These are phyloP conservation scores for Serendipita sp. DNA, from an alignment of 768 basidiomycete species.

Conservation along the genomic window DNA sequence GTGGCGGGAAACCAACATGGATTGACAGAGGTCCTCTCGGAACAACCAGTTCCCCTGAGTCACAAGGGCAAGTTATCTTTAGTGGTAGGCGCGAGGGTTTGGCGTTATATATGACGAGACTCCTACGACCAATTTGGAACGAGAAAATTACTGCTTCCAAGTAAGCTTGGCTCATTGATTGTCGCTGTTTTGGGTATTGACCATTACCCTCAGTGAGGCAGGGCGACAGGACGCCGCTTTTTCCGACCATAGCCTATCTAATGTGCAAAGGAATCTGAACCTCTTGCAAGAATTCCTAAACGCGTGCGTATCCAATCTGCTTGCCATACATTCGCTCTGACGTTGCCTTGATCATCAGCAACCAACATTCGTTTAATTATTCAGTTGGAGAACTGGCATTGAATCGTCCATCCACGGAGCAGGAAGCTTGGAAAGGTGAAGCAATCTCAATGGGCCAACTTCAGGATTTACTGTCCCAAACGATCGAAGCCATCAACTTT, in stretches of 20 bases:
- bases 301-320: constrained; percentile 4
- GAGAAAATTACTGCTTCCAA: constrained; percentile 49
- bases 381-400: constrained; percentile 53
- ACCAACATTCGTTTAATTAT: constrained; percentile 72
- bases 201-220: constrained; percentile 3
- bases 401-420: constrained; percentile 36
- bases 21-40: constrained; percentile 21
- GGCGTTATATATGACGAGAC: constrained; percentile 68
- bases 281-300: constrained; percentile 49
- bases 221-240: constrained; percentile 40
- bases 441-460: constrained; percentile 69
- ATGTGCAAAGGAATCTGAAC: constrained; percentile 64
- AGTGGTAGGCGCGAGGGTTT: constrained; percentile 83
- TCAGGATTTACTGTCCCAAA: constrained; percentile 55
- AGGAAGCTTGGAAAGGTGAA: constrained; percentile 88
- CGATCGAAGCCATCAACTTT: constrained; percentile 90
- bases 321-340: not conserved
- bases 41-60: constrained; percentile 21
- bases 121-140: constrained; percentile 80
- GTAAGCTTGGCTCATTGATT: constrained; percentile 25
- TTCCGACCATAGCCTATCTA: constrained; percentile 43
- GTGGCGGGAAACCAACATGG: constrained; percentile 6
- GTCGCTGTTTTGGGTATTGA: not conserved
- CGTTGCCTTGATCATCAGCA: constrained; percentile 28
- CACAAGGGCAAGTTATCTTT: constrained; percentile 38